Base-by-base conservation (phyloP, 2,329 filamentous ascomycete species). In the Kalaharituber pfeilii region DNA sequence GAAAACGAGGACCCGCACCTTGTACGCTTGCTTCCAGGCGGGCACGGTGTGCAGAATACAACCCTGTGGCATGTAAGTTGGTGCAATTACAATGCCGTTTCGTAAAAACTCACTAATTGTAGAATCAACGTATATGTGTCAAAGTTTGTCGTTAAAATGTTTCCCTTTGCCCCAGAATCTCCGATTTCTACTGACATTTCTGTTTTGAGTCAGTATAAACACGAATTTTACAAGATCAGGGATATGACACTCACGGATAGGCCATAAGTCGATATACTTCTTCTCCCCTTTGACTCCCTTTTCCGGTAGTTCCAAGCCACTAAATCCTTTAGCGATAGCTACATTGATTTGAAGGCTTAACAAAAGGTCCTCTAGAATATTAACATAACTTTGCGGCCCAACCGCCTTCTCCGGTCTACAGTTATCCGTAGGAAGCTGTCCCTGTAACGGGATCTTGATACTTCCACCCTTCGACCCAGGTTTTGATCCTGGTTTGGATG, bases 181-280 rank as follows among this genome's bases (percentile, higher is more conserved):
- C n/a, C 15, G 55, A 91, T 77, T 62, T 89, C 84, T 1, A 86
- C 86, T 5, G 86, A 89, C 85, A 94, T 94, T 61, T 94, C 62
- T 63, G 36, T 26, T 13, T 13, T 13, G 24, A 20, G 42, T 47
- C 22, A 47, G 42, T 20, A 20, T 9, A 24, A 47, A 47, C 22
- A n/a, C 22, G n/a, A n/a, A n/a, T n/a, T n/a, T n/a, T n/a, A n/a
- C 7, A n/a, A n/a, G n/a, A n/a, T n/a, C n/a, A 28, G 20, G 18
- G 1, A 24, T 22, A 25, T 45, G 28, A 5, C 24, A 59, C 59
- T 22, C 58, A 60, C 62, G 87, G 52, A 94, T 91, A 0, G 86
- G 86, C 86, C 86, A 94, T 3, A 94, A 70, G 64, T 94, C 86
- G 57, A 94, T 85, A 63, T 82, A 89, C 63, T 80, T 84, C 65